A percentile compares a stretch with the other conserved stretches of the same genome.
These are phyloP conservation scores for Xylaria curta DNA, from an alignment of 495 filamentous ascomycete genomes.

Conservation along the genomic window DNA sequence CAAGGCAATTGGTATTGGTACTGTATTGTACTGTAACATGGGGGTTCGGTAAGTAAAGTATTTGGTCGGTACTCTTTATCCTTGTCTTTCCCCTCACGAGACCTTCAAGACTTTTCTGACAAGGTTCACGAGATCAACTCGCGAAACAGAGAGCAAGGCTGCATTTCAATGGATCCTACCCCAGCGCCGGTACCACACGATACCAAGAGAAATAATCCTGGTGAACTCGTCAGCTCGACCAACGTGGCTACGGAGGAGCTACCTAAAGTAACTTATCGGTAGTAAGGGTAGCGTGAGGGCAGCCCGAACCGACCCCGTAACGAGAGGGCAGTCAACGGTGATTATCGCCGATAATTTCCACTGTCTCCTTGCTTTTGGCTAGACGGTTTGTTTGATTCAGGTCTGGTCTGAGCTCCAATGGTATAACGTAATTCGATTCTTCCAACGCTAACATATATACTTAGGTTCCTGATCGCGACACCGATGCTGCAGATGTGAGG, in stretches of 20 bases:
- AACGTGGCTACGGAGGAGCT: background rate
- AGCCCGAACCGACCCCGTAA: background rate
- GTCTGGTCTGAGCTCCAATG: background rate
- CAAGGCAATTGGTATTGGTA: background rate
- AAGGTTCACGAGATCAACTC: constrained; percentile 6
- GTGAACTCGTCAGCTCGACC: background rate
- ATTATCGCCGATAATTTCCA: background rate
- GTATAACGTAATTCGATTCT: background rate
- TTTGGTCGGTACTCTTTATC: constrained; percentile 10
- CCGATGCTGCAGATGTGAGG: background rate
- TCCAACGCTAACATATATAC: background rate
- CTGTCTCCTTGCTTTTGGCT: background rate
- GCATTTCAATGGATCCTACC: too few relatives aligned
- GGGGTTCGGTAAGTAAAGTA: background rate
- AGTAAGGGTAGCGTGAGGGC: background rate
- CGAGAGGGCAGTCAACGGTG: background rate
- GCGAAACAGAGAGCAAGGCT: background rate
- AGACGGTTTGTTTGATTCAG: background rate
- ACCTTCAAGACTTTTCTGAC: constrained; percentile 6
- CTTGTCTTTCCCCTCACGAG: constrained; percentile 26
- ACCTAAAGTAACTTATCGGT: background rate
- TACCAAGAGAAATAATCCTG: background rate
- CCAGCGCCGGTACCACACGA: background rate
- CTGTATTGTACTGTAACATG: background rate
- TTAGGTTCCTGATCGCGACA: background rate